Evolutionary conservation across 1,284 basidiomycete genomes (phyloP), one percentile per base, ranked within the genome.

Genomic region (Sutorius eximius): DNA sequence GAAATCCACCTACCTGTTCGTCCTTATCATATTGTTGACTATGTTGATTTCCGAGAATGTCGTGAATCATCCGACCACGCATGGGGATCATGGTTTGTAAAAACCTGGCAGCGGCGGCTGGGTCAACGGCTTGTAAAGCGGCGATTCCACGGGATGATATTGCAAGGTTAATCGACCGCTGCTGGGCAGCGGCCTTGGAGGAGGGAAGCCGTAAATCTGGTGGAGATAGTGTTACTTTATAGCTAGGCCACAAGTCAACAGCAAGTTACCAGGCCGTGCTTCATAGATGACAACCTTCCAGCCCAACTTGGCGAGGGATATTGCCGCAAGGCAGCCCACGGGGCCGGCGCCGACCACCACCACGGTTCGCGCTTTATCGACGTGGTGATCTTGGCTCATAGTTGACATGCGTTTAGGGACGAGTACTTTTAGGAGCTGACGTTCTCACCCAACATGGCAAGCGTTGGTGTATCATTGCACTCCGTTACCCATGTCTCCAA

Each of bases 1-100:
- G 45, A 56, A 67, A 67, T 63, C 50, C 55, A 64, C 84, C 67
- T 66, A 89, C 91, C 83, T 93, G 90, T 64, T 91, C 91, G 68
- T 91, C 79, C 62, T 82, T 87, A 73, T 96, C 93, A 75, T 98
- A 98, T 45, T 79, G 73, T 76, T 96, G 95, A 63, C 90, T 91
- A 65, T 91, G 82, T 60, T 82, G 77, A 61, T 77, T 79, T 53
- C 91, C 90, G 62, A 82, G 76, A 53, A 73, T 66, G 68, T 86
- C 84, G 76, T 99, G 96, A 61, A 99, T 95, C 93, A 98, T 97
- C 51, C 97, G 82, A 32, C 91, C 94, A 59, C 83, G 85, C 94
- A 99, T 97, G 59, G 95, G 95, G 71, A 98, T 94, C 29, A 88
- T 87, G 43, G 87, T 81, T 59, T 85, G 73, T 60, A 97, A 74